Percentiles rank a stretch among this genome's conserved stretches.
Conservation (phyloP, 2,329 filamentous ascomycete species). For the Fusarium robinianum region DNA sequence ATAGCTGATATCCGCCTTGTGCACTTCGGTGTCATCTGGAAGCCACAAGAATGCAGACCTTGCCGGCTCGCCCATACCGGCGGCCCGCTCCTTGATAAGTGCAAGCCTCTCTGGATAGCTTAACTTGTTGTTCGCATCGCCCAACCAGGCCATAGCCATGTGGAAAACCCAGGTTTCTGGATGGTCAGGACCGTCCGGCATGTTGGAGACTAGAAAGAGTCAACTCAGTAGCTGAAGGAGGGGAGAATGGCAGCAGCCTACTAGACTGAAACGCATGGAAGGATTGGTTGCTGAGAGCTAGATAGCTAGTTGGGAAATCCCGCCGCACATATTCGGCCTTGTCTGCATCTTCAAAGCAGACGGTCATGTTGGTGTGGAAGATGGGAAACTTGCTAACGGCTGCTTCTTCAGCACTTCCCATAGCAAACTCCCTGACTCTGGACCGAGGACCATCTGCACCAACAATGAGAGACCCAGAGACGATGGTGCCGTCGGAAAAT, state of each 20-base stretch:
- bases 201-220: conserved; percentile 23
- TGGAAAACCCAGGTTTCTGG: conserved; percentile 33
- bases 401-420: conserved; percentile 22
- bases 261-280: conserved; percentile 33
- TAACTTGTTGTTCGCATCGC: conserved; percentile 18
- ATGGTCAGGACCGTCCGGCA: conserved; percentile 27
- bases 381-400: conserved; percentile 32
- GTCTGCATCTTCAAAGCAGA: conserved; percentile 29
- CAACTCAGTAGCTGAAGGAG: background rate
- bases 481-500: conserved; percentile 19
- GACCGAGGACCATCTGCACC: conserved; percentile 29
- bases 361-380: conserved; percentile 34
- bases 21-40: conserved; percentile 29
- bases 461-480: conserved; percentile 21
- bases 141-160: conserved; percentile 33
- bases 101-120: conserved; percentile 27
- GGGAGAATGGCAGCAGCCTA: background rate
- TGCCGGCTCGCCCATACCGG: conserved; percentile 25
- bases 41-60: conserved; percentile 29
- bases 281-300: conserved; percentile 29
- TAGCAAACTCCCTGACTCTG: conserved; percentile 27
- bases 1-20: conserved; percentile 33
- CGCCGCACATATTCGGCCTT: conserved; percentile 24
- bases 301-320: conserved; percentile 27
- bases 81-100: conserved; percentile 28